phyloP scores from a whole-genome alignment of 2,329 filamentous ascomycete species.

The Emergomyces pasteurianus region DNA sequence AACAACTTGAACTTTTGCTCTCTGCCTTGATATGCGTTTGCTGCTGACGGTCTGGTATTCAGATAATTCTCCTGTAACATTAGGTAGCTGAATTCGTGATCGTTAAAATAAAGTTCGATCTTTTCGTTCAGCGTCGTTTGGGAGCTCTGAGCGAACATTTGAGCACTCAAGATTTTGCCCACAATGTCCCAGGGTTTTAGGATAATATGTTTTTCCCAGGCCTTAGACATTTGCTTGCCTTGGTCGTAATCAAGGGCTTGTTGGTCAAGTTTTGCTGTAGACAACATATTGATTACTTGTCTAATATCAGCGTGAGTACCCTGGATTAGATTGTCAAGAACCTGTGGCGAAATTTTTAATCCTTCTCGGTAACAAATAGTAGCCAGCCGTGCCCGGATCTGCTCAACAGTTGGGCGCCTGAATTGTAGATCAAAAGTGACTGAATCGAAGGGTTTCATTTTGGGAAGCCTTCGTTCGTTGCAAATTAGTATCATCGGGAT shows the following conservation, averaged over 20 bases:
- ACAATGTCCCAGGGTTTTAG: slow-evolving; percentile 98
- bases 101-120: slow-evolving; percentile 97
- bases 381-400: slow-evolving; percentile 83
- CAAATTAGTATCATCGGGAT: slow-evolving; percentile 95
- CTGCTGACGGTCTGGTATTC: slow-evolving; percentile 59
- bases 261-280: slow-evolving; percentile 82
- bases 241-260: slow-evolving; percentile 69
- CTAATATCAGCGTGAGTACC: slow-evolving; percentile 92
- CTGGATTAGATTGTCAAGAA: slow-evolving; percentile 88
- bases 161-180: slow-evolving; percentile 76
- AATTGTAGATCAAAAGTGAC: slow-evolving; percentile 78
- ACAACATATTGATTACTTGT: slow-evolving; percentile 98
- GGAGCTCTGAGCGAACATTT: slow-evolving; percentile 72
- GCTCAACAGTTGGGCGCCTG: slow-evolving; percentile 76
- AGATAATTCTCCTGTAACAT: slow-evolving; percentile 99
- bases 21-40: slow-evolving; percentile 50
- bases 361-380: slow-evolving; percentile 91
- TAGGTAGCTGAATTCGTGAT: slow-evolving; percentile 91
- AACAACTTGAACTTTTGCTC: slow-evolving; percentile 71
- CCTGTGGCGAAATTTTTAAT: slow-evolving; percentile 67
- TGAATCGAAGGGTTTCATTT: slow-evolving; percentile 97
- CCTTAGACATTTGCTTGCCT: slow-evolving; percentile 87
- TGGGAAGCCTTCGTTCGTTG: slow-evolving; percentile 82
- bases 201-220: slow-evolving; percentile 96
- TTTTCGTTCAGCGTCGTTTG: slow-evolving; percentile 91